phyloP scores from a whole-genome alignment of 2,329 filamentous ascomycete species.

The Tolypocladium sp. region DNA sequence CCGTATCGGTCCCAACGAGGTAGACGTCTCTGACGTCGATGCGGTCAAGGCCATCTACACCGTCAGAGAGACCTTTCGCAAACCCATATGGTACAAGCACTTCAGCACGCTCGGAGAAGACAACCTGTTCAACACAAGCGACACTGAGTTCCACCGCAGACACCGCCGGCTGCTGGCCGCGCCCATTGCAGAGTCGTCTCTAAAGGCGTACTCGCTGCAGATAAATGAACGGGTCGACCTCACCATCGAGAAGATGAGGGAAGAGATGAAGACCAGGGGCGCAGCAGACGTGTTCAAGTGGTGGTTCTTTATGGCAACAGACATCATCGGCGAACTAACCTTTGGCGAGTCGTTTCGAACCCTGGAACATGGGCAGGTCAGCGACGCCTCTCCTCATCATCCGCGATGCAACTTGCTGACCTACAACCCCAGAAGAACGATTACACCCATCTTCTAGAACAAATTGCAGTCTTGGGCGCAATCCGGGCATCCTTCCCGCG shows the following conservation, averaged over 20 bases:
- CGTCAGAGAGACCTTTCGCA: conserved; percentile 13
- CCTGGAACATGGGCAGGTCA: background rate
- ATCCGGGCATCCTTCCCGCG: conserved; percentile 18
- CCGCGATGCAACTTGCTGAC: background rate
- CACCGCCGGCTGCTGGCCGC: conserved; percentile 31
- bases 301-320: conserved; percentile 41
- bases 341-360: conserved; percentile 40
- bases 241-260: conserved; percentile 3
- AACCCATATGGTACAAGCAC: conserved; percentile 11
- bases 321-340: conserved; percentile 38
- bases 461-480: conserved; percentile 9
- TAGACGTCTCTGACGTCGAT: conserved; percentile 11
- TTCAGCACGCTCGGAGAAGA: conserved; percentile 7
- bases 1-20: conserved; percentile 12
- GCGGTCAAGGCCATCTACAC: conserved; percentile 21
- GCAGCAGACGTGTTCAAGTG: conserved; percentile 38
- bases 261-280: conserved; percentile 25
- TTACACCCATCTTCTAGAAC: conserved; percentile 29
- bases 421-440: conserved; percentile 22
- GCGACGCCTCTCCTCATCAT: background rate
- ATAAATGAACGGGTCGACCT: background rate
- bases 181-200: conserved; percentile 24
- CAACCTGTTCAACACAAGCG: conserved; percentile 28
- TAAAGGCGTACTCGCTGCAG: conserved; percentile 7
- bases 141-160: conserved; percentile 26